Evolutionary conservation across 2,329 filamentous ascomycete species (phyloP).

Genomic region (Paraphoma sp.): DNA sequence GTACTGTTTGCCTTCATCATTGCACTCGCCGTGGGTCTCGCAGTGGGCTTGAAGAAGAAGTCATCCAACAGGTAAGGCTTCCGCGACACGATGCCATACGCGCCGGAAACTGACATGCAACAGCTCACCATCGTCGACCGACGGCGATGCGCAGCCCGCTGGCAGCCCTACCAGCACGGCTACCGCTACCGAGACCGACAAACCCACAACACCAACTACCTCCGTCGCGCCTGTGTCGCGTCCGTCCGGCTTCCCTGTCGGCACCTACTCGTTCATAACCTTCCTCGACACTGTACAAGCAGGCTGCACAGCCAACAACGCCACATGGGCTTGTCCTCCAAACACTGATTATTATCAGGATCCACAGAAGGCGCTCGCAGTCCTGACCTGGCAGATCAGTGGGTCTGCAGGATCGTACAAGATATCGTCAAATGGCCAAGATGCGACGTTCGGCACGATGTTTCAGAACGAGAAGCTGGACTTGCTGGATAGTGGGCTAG

Average conservation of each 20-base stretch:
- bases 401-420: constrained; percentile 51
- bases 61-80: constrained; percentile 27
- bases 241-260: constrained; percentile 62
- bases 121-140: constrained; percentile 8
- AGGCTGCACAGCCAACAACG: constrained; percentile 64
- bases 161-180: constrained; percentile 3
- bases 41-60: constrained; percentile 51
- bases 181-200: constrained; percentile 9
- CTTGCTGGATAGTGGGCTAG: constrained; percentile 55
- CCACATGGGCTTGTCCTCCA: constrained; percentile 69
- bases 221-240: constrained; percentile 22
- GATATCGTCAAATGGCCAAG: constrained; percentile 60
- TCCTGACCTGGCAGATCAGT: constrained; percentile 68
- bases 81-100: neutral
- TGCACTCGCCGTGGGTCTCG: constrained; percentile 48
- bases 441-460: constrained; percentile 62
- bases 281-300: constrained; percentile 61
- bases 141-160: constrained; percentile 7
- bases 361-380: constrained; percentile 52
- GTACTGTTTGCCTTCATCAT: constrained; percentile 44
- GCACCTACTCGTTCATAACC: constrained; percentile 67
- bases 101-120: constrained; percentile 3
- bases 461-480: constrained; percentile 62
- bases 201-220: constrained; percentile 19
- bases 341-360: constrained; percentile 58